These are phyloP conservation scores for Aphanomyces cochlioides DNA, from an alignment of 352 stramenopile species.

Conservation along the genomic window DNA sequence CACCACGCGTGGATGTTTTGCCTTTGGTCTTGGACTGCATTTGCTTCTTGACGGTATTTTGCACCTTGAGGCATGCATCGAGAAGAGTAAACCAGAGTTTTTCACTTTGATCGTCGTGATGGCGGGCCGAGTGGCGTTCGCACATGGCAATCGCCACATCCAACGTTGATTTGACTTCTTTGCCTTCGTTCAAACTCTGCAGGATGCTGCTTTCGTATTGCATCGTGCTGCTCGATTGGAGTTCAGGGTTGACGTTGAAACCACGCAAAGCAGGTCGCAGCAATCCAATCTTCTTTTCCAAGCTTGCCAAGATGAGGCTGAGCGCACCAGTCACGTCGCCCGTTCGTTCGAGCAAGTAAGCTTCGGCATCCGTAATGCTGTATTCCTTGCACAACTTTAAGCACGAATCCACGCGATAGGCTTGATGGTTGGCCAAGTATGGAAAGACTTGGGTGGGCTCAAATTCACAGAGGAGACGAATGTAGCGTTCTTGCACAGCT, in stretches of 20 bases:
- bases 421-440: conserved; percentile 80
- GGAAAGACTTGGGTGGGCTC: conserved; percentile 69
- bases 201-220: conserved; percentile 79
- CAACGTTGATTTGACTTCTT: conserved; percentile 85
- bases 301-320: conserved; percentile 88
- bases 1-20: conserved; percentile 57
- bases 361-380: conserved; percentile 79
- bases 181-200: conserved; percentile 67
- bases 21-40: conserved; percentile 69
- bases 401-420: conserved; percentile 83
- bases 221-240: conserved; percentile 32
- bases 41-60: conserved; percentile 86
- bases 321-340: conserved; percentile 91
- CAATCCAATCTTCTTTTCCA: conserved; percentile 91
- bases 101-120: conserved; percentile 85
- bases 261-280: conserved; percentile 81
- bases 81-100: conserved; percentile 94
- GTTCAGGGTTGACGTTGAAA: conserved; percentile 53
- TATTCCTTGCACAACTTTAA: conserved; percentile 84
- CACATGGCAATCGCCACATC: conserved; percentile 91
- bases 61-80: conserved; percentile 90
- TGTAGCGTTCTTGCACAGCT: conserved; percentile 78
- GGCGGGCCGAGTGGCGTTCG: conserved; percentile 87
- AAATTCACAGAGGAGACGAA: conserved; percentile 74
- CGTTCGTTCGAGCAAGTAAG: conserved; percentile 91